phyloP scores from a whole-genome alignment of 148 eudicot genomes.

The Rhododendron henanense region DNA sequence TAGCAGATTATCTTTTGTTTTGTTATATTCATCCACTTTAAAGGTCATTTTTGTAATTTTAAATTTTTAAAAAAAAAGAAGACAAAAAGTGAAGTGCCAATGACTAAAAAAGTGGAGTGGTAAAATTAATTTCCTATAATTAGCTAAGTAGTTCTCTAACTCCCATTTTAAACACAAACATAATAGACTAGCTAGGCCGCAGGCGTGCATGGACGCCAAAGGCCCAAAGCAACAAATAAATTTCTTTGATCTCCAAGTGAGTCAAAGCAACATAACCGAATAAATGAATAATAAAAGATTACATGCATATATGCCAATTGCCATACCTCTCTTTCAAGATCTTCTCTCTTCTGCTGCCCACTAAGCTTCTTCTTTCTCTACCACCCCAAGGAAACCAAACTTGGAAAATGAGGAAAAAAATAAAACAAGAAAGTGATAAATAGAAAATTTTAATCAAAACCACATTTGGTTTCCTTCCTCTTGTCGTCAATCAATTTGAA shows the following conservation, averaged over 20 bases:
- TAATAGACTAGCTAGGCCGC: no score
- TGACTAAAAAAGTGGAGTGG: no score
- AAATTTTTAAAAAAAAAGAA: no score
- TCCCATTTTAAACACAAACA: no score
- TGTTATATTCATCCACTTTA: no score
- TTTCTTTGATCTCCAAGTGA: no score
- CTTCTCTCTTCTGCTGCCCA: slow-evolving; percentile 49
- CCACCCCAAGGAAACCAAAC: background rate
- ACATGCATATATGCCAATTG: background rate
- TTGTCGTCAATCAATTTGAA: background rate
- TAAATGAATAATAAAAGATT: background rate
- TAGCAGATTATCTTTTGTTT: no score
- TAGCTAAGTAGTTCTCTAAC: no score
- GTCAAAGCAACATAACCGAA: background rate
- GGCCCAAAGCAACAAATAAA: background rate
- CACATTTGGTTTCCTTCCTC: background rate
- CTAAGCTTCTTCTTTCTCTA: slow-evolving; percentile 41
- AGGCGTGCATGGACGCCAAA: no score
- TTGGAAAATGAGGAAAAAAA: background rate
- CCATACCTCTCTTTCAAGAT: slow-evolving; percentile 68
- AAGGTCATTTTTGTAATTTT: no score
- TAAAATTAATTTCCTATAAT: no score
- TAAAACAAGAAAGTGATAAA: background rate
- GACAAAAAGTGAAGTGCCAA: no score
- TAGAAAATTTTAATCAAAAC: background rate